A percentile compares a stretch with the other conserved stretches of the same genome.
phyloP scores from a whole-genome alignment of 305 asterid species.

The Solanum hybrid region DNA sequence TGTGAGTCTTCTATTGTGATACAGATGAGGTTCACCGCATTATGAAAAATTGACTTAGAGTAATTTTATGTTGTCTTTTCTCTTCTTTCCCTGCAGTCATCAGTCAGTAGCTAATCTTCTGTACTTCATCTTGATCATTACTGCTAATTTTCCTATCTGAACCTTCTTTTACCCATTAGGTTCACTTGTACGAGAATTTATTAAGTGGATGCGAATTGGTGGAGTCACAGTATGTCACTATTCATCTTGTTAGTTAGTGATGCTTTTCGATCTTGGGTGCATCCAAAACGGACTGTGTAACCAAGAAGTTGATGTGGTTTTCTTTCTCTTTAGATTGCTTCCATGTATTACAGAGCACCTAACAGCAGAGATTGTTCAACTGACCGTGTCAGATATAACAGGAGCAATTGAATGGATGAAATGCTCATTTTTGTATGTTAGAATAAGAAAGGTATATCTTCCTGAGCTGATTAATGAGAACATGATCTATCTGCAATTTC shows the following conservation, averaged over 20 bases:
- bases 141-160: constrained; percentile 2
- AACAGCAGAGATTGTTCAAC: constrained; percentile 94
- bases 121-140: neutral
- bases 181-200: constrained; percentile 89
- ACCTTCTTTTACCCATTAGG: constrained; percentile 36
- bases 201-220: constrained; percentile 91
- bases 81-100: neutral
- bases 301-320: constrained; percentile 19
- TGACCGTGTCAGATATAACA: constrained; percentile 79
- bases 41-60: neutral
- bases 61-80: neutral
- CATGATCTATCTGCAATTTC: neutral
- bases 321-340: constrained; percentile 56
- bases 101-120: constrained; percentile 7
- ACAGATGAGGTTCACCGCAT: constrained; percentile 1
- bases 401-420: constrained; percentile 94
- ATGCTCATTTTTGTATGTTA: constrained; percentile 85
- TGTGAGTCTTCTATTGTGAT: constrained; percentile 28
- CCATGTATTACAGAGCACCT: constrained; percentile 91
- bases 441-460: constrained; percentile 83
- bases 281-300: neutral
- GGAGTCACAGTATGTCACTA: constrained; percentile 88
- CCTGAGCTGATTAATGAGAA: neutral
- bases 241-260: constrained; percentile 18
- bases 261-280: neutral